Evolutionary conservation across 169 alveolate genomes (phyloP).

Genomic region (Plasmodium ovale): DNA sequence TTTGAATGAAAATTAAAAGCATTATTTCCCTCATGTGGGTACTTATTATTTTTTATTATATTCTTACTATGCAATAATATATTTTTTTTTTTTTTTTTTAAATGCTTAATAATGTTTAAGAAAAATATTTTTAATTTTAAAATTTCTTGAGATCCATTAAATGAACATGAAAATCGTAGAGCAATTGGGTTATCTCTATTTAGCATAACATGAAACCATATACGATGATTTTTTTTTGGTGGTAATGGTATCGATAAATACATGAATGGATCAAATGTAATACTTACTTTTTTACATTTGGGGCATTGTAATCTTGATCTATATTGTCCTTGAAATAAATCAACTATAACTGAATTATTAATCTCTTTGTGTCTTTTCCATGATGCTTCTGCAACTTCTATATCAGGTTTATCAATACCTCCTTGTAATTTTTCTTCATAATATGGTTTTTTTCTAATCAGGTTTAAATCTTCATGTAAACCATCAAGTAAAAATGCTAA

Average conservation of each 20-base stretch:
- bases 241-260: conserved; percentile 91
- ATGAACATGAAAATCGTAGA: conserved; percentile 46
- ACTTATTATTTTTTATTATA: conserved; percentile 41
- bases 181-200: conserved; percentile 33
- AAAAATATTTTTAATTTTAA: conserved; percentile 31
- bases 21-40: conserved; percentile 18
- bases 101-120: conserved; percentile 31
- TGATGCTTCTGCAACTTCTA: conserved; percentile 67
- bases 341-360: conserved; percentile 91
- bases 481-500: conserved; percentile 91
- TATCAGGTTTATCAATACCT: conserved; percentile 39
- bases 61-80: conserved; percentile 37
- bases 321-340: conserved; percentile 92
- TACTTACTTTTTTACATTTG: conserved; percentile 86
- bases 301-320: conserved; percentile 90
- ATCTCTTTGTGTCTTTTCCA: conserved; percentile 85
- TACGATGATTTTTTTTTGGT: conserved; percentile 59
- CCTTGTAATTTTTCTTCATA: conserved; percentile 80
- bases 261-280: conserved; percentile 93
- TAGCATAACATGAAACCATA: conserved; percentile 62
- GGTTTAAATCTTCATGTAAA: conserved; percentile 94
- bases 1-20: conserved; percentile 56
- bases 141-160: conserved; percentile 64
- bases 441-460: conserved; percentile 91
- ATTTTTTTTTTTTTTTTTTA: conserved; percentile 35